Evolutionary conservation across 768 basidiomycete species (phyloP), one percentile per base, ranked within the genome.

Genomic region (Fistulinella prunicolor): DNA sequence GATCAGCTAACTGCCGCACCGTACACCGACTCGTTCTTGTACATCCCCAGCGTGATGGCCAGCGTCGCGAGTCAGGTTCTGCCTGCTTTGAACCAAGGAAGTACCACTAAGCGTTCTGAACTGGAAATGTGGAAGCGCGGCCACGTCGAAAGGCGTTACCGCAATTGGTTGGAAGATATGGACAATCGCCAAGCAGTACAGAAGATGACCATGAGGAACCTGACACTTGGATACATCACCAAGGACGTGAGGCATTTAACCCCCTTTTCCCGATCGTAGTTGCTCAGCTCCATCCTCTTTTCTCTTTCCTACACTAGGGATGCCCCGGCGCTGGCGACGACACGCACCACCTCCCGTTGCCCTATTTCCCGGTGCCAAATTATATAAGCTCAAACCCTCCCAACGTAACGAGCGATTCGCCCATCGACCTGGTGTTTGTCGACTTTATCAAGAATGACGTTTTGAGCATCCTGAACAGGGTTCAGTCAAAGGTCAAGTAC

Each of bases 271-370:
- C 22, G 36, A 35, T 2, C 4, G 5, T 13, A n/a, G 12, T 32
- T 19, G 13, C 14, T 28, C 28, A 19, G 1, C 13, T 28, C 10
- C 14, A 5, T 28, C 6, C 4, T 16, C 13, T 22, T n/a, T 9
- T 26, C 23, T 3, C 12, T 39, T 38, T n/a, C 14, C 44, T 21
- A 38, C 26, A 14, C 7, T 46, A 82, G 86, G 69, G 78, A 2
- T 90, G 89, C 61, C 83, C 86, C 2, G 86, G 83, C 3, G 66
- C 79, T 9, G 90, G 89, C 2, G 89, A 92, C 60, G 90, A 92
- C 56, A 80, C 75, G 3, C 65, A 67, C 0, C 90, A 93, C 62
- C 56, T 68, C 2, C 80, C 87, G 3, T 61, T 86, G 43, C 76
- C 84, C 4, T 79, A 76, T 65, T 78, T 76, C 64, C 44, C 62